A percentile compares a stretch with the other conserved stretches of the same genome.
Evolutionary conservation across 768 basidiomycete genomes (phyloP).

Genomic region (Xerocomus spinulosus): DNA sequence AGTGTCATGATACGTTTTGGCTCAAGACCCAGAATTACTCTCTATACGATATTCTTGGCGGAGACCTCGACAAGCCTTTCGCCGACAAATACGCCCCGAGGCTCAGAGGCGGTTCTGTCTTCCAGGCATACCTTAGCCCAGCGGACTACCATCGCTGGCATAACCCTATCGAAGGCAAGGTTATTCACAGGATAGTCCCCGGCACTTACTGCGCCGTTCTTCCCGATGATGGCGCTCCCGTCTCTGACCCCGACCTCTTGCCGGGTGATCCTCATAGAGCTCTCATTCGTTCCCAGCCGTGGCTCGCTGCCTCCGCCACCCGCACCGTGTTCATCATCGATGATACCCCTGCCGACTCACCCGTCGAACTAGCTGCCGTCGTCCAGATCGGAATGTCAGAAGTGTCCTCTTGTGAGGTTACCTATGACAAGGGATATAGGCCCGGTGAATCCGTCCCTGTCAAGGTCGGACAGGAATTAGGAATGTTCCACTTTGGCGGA

Average conservation of each 20-base stretch:
- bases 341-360: too few relatives aligned
- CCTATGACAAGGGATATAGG: too few relatives aligned
- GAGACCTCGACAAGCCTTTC: background rate
- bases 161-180: constrained; percentile 44
- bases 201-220: constrained; percentile 10
- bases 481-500: background rate
- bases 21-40: constrained; percentile 57
- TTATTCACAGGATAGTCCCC: constrained; percentile 32
- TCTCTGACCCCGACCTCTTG: background rate
- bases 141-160: constrained; percentile 60
- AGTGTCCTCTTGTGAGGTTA: too few relatives aligned
- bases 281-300: too few relatives aligned
- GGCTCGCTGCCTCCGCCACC: too few relatives aligned
- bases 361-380: too few relatives aligned
- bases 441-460: too few relatives aligned
- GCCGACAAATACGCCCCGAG: constrained; percentile 22
- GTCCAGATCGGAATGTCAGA: too few relatives aligned
- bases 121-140: constrained; percentile 53
- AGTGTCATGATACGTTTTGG: constrained; percentile 48
- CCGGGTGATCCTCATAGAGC: constrained; percentile 4
- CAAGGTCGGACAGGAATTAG: background rate
- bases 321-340: too few relatives aligned
- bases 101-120: constrained; percentile 47
- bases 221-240: constrained; percentile 6
- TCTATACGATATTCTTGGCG: constrained; percentile 48